phyloP scores from a whole-genome alignment of 805 yeast species.

The Metschnikowia corniflorae region DNA sequence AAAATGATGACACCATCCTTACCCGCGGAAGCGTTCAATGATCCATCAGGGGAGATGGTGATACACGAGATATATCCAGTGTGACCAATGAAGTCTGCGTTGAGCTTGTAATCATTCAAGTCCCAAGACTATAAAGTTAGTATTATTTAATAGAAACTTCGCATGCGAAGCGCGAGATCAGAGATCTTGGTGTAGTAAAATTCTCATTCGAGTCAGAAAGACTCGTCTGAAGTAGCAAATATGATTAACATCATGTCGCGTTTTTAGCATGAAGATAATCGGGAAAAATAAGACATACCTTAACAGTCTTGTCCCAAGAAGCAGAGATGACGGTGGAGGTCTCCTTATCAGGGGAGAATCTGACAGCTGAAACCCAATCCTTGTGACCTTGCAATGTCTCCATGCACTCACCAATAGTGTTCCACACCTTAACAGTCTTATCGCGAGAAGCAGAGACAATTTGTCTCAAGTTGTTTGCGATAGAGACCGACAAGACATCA shows the following conservation, averaged over 20 bases:
- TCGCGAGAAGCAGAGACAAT: slow-evolving; percentile 99
- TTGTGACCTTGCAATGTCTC: slow-evolving; percentile 91
- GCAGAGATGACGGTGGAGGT: slow-evolving; percentile 88
- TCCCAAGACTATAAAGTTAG: slow-evolving; percentile 88
- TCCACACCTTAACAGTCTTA: slow-evolving; percentile 99
- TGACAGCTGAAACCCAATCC: slow-evolving; percentile 99
- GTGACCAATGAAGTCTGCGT: slow-evolving; percentile 98
- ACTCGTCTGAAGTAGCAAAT: slow-evolving; percentile 99
- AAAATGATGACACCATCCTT: slow-evolving; percentile 98
- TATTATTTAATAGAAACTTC: slow-evolving; percentile 22
- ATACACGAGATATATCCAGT: slow-evolving; percentile 96
- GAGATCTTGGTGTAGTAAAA: slow-evolving; percentile 97
- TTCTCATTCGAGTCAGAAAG: slow-evolving; percentile 85
- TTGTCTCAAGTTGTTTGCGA: slow-evolving; percentile 94
- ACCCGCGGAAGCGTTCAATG: slow-evolving; percentile 99
- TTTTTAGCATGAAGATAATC: slow-evolving; percentile 24
- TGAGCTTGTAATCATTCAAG: slow-evolving; percentile 73
- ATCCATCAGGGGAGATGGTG: slow-evolving; percentile 99
- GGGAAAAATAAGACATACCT: slow-evolving; percentile 66
- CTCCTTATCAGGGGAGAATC: slow-evolving; percentile 86
- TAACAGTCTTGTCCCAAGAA: slow-evolving; percentile 97
- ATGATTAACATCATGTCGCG: slow-evolving; percentile 62
- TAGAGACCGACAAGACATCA: slow-evolving; percentile 96
- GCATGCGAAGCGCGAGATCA: slow-evolving; percentile 61
- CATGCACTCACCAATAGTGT: slow-evolving; percentile 96